Evolutionary conservation across 2,329 filamentous ascomycete species (phyloP), one percentile per base, ranked within the genome.

Genomic region (Coniella vitis): DNA sequence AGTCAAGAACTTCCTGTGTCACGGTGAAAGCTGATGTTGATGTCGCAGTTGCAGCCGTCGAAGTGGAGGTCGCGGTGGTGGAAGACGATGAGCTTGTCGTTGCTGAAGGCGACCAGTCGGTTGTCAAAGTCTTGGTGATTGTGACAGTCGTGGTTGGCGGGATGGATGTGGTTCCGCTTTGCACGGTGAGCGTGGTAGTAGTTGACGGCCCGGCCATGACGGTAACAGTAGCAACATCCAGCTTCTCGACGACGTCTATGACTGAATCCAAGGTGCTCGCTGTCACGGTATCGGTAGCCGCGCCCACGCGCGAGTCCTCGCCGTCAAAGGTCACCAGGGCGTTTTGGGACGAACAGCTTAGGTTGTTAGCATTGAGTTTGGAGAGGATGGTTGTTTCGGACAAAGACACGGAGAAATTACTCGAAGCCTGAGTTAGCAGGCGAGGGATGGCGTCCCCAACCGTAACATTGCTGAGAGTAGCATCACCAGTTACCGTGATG

Each of bases 321-420:
- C 83, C 84, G 57, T 87, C 79, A 64, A 96, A 95, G 0, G 87
- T 89, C 14, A 97, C 84, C 4, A 98, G 74, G 0, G 89, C 84
- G 59, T 97, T 97, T 63, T 96, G 86, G 0, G 84, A 81, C 8
- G 81, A 80, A 65, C 93, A 98, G 47, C 86, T 90, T 14, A 95
- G 71, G 55, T 85, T 85, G 29, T 78, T 79, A 5, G 75, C 69
- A 59, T 86, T 91, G 65, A 97, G 87, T 41, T 89, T 78, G 1
- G 83, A 81, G 48, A 95, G 69, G 45, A 97, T 78, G 7, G 75
- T 75, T 1, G 79, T 79, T 4, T 79, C 74, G 38, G 86, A 80
- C 1, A 98, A 76, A 0, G 87, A 79, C 39, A 98, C 78, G 3
- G 82, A 83, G 66, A 87, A 97, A 57, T 87, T 86, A 19, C 68